phyloP scores from a whole-genome alignment of 2,329 filamentous ascomycete species.

The Scedosporium aurantiacum region DNA sequence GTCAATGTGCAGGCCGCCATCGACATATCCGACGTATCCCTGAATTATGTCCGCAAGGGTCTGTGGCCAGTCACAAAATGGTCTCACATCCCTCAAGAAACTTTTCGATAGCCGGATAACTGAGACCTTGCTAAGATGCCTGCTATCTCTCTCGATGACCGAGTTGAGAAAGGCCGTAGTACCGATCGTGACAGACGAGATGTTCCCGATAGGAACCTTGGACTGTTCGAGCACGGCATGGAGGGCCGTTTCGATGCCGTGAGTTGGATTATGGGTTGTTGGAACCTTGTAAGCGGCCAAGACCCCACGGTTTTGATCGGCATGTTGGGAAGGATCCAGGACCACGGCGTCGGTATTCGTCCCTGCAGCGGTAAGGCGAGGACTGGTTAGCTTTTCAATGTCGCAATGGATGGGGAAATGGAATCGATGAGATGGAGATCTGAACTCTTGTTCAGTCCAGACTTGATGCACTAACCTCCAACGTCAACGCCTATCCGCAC shows the following conservation, averaged over 20 bases:
- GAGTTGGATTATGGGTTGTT: not conserved
- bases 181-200: conserved; percentile 40
- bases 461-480: not conserved
- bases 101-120: conserved; percentile 41
- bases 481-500: not conserved
- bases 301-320: conserved; percentile 1
- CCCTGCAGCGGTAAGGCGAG: too few relatives aligned
- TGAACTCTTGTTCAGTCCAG: too few relatives aligned
- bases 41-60: conserved; percentile 35
- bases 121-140: conserved; percentile 37
- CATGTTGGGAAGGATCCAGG: conserved; percentile 27
- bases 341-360: conserved; percentile 45
- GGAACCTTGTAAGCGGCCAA: conserved; percentile 8
- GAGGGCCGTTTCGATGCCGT: not conserved
- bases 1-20: conserved; percentile 42
- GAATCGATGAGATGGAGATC: not conserved
- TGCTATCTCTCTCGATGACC: conserved; percentile 40
- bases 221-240: not conserved
- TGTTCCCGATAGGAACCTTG: conserved; percentile 12
- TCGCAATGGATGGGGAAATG: not conserved
- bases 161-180: conserved; percentile 50
- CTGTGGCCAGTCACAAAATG: conserved; percentile 41
- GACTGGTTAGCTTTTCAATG: conserved; percentile 10
- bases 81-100: conserved; percentile 38
- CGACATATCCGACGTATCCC: conserved; percentile 31